These are phyloP conservation scores for Penicillium italicum DNA, from an alignment of 2,329 filamentous ascomycete species.

Conservation along the genomic window DNA sequence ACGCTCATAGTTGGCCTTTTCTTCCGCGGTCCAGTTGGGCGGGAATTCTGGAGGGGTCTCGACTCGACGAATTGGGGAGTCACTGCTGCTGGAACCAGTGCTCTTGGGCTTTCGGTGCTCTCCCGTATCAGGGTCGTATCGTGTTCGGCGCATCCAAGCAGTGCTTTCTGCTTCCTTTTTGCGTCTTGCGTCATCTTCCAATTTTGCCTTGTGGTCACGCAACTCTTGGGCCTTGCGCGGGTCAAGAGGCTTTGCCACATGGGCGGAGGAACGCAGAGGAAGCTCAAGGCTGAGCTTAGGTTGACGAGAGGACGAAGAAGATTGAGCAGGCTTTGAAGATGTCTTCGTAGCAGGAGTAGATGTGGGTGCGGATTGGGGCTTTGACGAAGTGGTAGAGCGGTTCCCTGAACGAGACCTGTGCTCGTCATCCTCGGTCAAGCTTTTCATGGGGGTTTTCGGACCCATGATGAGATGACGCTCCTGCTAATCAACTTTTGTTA, in stretches of 20 bases:
- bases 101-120: neutral
- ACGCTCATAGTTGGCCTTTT: neutral
- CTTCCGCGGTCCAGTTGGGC: neutral
- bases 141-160: slow-evolving; percentile 4
- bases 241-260: neutral
- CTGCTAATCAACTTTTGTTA: neutral
- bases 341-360: neutral
- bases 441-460: neutral
- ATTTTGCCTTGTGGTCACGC: neutral
- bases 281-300: neutral
- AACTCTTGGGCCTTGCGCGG: neutral
- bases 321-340: neutral
- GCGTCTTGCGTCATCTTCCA: neutral
- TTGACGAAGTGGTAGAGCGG: neutral
- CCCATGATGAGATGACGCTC: neutral
- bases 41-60: neutral
- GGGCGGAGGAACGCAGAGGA: neutral
- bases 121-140: neutral
- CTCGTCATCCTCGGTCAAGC: neutral
- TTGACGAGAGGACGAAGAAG: neutral
- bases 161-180: neutral
- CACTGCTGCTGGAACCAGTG: neutral
- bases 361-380: neutral
- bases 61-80: slow-evolving; percentile 2
- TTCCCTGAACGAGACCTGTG: neutral